Base-by-base conservation (phyloP, 495 filamentous ascomycete genomes). In the Talaromyces wortmannii region DNA sequence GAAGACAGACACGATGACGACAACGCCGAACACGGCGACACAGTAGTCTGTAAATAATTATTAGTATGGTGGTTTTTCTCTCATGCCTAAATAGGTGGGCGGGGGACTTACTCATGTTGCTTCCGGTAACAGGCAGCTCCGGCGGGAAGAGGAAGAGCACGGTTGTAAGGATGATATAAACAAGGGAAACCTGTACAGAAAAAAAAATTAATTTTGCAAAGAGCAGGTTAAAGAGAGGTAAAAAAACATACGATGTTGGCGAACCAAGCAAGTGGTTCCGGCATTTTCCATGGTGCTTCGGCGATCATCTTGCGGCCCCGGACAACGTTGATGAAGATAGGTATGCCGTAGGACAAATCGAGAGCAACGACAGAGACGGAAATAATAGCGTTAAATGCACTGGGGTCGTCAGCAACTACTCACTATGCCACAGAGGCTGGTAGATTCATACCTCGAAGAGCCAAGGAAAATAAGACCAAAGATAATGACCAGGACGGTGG, bases 81-180 rank as follows among this genome's bases (percentile, higher is more conserved):
- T 44, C 4, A 53, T 17, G 4, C 40, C 6, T 3, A 0, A 48
- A 13, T 29, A 15, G n/a, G 17, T 8, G 32, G 29, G n/a, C n/a
- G 36, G 50, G 7, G 42, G 57, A 63, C 77, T 62, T 74, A 82
- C 79, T 91, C 87, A 92, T 90, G 67, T 82, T 90, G 56, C 74
- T 81, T 7, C 77, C 82, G 0, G 82, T 85, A 0, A 83, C 83
- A 2, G 85, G 86, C 3, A 88, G 57, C 4, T 71, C 74, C 0
- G 88, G 87, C 4, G 88, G 88, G 67, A 92, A 88, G 13, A 90
- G 76, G 65, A 91, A 92, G 0, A 92, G 73, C 7, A 90, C 81
- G 0, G 86, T 90, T 0, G 86, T 90, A 6, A 89, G 64, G 18
- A 78, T 65, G 18, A 86, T 80, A 62, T 88, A 91, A 0, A 61